Percentiles rank a stretch among this genome's conserved stretches.
These are phyloP conservation scores for Xylaria polymorpha DNA, from an alignment of 2,329 filamentous ascomycete species.

Conservation along the genomic window DNA sequence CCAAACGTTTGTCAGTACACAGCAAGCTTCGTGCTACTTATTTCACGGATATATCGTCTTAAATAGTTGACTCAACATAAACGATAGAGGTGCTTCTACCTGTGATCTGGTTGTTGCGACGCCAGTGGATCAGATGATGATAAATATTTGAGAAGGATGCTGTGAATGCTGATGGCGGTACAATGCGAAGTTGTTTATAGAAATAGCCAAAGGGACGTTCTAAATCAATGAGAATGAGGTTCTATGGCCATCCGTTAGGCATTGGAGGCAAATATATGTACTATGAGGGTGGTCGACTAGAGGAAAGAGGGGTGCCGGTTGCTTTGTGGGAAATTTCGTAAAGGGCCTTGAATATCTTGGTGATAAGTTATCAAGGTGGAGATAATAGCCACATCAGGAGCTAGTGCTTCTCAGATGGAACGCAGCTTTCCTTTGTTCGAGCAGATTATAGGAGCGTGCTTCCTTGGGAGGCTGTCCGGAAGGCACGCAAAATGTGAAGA, in stretches of 20 bases:
- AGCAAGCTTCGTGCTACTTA: neutral
- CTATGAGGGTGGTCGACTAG: constrained; percentile 36
- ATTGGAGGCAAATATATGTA: constrained; percentile 46
- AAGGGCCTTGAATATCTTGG: constrained; percentile 36
- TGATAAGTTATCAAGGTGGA: constrained; percentile 40
- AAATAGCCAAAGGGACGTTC: neutral
- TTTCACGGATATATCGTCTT: neutral
- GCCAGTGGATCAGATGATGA: neutral
- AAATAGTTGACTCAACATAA: neutral
- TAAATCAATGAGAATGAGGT: neutral
- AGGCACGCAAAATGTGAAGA: constrained; percentile 43
- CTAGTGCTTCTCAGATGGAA: constrained; percentile 46
- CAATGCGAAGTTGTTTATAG: constrained; percentile 11
- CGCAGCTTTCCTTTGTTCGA: constrained; percentile 50
- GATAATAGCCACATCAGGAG: constrained; percentile 44
- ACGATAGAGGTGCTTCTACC: neutral
- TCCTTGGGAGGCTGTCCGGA: constrained; percentile 43
- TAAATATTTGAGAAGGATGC: neutral
- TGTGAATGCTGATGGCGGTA: neutral
- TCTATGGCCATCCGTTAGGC: neutral
- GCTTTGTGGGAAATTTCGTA: constrained; percentile 42
- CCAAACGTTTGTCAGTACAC: neutral
- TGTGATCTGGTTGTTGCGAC: neutral
- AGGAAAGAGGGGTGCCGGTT: constrained; percentile 33
- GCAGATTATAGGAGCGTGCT: constrained; percentile 46